phyloP scores from a whole-genome alignment of 257 asterid genomes.

The Ilex asprella region DNA sequence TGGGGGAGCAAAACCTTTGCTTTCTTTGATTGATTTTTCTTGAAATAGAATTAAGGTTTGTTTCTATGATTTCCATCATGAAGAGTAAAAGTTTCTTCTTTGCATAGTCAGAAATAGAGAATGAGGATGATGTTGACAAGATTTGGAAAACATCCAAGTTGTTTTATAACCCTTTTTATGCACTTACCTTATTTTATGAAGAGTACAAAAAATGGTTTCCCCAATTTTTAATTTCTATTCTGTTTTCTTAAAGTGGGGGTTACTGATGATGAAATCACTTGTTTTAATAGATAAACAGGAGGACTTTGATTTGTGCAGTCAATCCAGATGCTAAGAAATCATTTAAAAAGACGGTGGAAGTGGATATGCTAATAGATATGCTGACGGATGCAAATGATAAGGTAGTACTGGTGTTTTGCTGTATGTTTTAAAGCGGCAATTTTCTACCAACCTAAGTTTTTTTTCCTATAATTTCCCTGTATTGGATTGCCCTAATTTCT shows the following conservation, averaged over 20 bases:
- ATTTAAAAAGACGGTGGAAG: neutral
- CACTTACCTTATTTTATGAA: no score
- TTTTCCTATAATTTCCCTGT: no score
- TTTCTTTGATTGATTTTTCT: no score
- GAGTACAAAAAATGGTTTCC: no score
- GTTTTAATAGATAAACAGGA: conserved; percentile 71
- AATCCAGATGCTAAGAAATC: conserved; percentile 67
- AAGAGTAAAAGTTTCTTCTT: neutral
- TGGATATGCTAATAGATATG: conserved; percentile 27
- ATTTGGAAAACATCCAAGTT: neutral
- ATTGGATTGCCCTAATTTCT: no score
- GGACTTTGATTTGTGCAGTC: conserved; percentile 65
- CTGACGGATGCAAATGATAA: conserved; percentile 71
- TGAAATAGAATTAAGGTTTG: neutral
- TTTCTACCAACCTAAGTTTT: no score
- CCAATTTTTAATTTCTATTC: neutral
- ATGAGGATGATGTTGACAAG: no score
- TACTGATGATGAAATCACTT: conserved; percentile 32
- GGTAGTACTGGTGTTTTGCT: no score
- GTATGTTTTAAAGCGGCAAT: no score
- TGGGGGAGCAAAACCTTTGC: no score
- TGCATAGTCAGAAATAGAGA: neutral
- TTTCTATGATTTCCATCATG: neutral
- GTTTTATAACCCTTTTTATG: neutral
- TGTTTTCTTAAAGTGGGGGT: conserved; percentile 12